Base-by-base conservation (phyloP, 2,329 filamentous ascomycete genomes). In the Chalara sp. region DNA sequence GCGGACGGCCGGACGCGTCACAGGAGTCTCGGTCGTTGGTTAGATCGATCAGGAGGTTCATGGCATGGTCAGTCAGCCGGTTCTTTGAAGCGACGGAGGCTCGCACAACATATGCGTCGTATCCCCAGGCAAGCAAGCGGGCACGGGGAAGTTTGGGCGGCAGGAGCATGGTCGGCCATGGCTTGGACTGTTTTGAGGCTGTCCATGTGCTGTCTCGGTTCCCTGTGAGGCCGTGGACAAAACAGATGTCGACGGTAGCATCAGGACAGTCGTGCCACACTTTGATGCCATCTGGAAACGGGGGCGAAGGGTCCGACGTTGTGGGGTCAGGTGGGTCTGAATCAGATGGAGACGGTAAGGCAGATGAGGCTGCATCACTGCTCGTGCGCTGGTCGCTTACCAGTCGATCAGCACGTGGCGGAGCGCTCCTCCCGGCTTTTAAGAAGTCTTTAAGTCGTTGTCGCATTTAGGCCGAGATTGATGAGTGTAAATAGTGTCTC, bases 201-300 rank as follows among this genome's bases (percentile, higher is more conserved):
- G 66, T 70, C 71, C 70, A 73, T 5, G 69, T 72, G 4, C 47
- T 62, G 4, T 68, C 63, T 5, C 68, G 64, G 49, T 70, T 57
- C 1, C 71, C 71, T 1, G 64, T 67, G 10, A 73, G 55, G 6
- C 70, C 70, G 42, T 74, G 71, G 21, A 73, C 55, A 51, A 73
- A 73, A 51, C 67, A 66, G 32, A 72, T 62, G 41, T 55, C 53
- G 40, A 55, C 43, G 30, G 35, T 50, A 40, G 58, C 58, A 43
- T 59, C 54, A 32, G 52, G 32, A 37, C 52, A 55, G 39, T 58
- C 51, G 48, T 58, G 47, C 51, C 45, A 49, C 13, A 56, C 48
- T 52, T 56, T 50, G 39, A 58, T 47, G 12, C 57, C 57, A 39
- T 56, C 55, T 32, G 49, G 56, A 45, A 48, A 33, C 47, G 47